Conservation (phyloP, 31 red algal genomes). For the Endocladia muricata region DNA sequence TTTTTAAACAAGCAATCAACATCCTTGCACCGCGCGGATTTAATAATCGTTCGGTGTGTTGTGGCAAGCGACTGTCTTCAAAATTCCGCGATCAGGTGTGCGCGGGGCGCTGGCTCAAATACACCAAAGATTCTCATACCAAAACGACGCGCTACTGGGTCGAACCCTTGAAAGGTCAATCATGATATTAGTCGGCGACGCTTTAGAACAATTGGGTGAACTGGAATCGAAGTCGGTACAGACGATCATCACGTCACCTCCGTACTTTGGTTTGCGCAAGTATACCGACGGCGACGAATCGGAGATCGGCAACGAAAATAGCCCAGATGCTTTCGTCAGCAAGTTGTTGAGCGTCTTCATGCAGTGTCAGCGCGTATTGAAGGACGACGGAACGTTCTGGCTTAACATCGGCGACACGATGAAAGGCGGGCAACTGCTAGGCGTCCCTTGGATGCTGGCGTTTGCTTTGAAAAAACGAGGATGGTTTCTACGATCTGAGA, state of each 20-base stretch:
- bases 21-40: no score
- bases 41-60: no score
- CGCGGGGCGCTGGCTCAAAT: no score
- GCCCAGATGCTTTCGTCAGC: not conserved
- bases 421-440: not conserved
- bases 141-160: no score
- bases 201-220: no score
- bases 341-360: not conserved
- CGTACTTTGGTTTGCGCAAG: conserved; percentile 8
- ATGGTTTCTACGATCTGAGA: conserved; percentile 1
- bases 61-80: no score
- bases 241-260: not conserved
- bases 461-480: not conserved
- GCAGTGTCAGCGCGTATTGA: not conserved
- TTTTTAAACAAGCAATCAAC: no score
- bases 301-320: not conserved
- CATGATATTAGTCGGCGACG: no score
- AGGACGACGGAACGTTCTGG: conserved; percentile 1
- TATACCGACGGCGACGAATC: not conserved
- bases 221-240: no score
- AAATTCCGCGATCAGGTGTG: no score
- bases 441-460: not conserved
- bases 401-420: conserved; percentile 6
- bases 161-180: no score
- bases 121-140: no score